Base-by-base conservation (phyloP, 306 rosid species). In the Albizia julibrissin region DNA sequence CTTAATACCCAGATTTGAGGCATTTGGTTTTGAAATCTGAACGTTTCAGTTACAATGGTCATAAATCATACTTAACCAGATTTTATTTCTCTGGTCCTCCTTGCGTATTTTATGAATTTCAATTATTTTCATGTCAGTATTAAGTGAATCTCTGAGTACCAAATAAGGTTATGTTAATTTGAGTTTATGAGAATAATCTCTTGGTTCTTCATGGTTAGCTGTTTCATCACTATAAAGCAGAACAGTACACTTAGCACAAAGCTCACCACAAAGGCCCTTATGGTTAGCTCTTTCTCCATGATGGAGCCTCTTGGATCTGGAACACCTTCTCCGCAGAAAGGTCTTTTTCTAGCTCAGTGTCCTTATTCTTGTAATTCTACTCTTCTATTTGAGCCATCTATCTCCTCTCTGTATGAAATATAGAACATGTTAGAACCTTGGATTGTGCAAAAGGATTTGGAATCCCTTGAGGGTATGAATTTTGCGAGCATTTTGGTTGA, bases 141-240 rank as follows among this genome's bases (percentile, higher is more conserved):
- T 61, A 24, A 61, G 67, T 26, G 34, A 22, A 61, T 61, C 33
- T 61, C 12, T 11, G 3, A 26, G 67, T 61, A 61, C 67, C 26
- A 22, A 24, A 61, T 12, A 26, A 62, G 1, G 7, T 27, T 27
- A 62, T 13, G 69, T 62, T 13, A 26, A 62, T 11, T 24, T 61
- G 26, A 61, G 67, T 61, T 24, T 11, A 10, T 10, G 90, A 87
- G 86, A 89, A 29, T 29, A 2, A 29, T 29, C 31, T 29, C 31
- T 29, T 29, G 31, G 31, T 29, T 29, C 31, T 29, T 29, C 31
- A 29, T 29, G 90, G 64, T 87, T 89, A 29, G 3, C 69, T 85
- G 87, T 54, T 89, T 89, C 90, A 89, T 89, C 64, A 89, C 92
- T 54, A 89, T 89, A 84, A 89, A 87, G 52, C 82, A 64, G 74